A percentile compares a stretch with the other conserved stretches of the same genome.
These are phyloP conservation scores for Ceratobasidium sp. DNA, from an alignment of 1,284 basidiomycete species.

Conservation along the genomic window DNA sequence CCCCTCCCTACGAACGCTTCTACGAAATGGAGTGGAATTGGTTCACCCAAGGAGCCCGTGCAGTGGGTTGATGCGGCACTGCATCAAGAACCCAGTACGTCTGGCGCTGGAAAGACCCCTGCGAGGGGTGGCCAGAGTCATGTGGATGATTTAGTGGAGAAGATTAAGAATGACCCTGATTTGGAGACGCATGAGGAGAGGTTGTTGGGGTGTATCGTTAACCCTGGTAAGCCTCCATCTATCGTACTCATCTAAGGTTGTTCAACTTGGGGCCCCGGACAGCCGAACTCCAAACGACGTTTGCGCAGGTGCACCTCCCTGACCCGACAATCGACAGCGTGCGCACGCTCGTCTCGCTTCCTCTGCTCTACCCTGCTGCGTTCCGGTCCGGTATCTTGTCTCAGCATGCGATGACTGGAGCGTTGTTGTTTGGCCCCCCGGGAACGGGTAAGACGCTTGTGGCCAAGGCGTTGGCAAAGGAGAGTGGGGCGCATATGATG, in stretches of 20 bases:
- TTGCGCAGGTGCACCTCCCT: conserved; percentile 90
- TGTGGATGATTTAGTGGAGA: conserved; percentile 72
- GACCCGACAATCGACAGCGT: conserved; percentile 88
- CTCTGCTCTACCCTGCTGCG: conserved; percentile 89
- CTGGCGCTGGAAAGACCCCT: conserved; percentile 39
- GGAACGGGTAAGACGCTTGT: conserved; percentile 93
- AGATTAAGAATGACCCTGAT: conserved; percentile 78
- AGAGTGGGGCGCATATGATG: conserved; percentile 91
- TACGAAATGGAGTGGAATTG: conserved; percentile 44
- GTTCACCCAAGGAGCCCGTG: conserved; percentile 38
- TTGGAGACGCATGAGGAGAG: conserved; percentile 83
- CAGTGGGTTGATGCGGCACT: conserved; percentile 18
- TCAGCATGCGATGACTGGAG: conserved; percentile 89
- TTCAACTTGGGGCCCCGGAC: no score
- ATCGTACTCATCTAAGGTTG: conserved; percentile 22
- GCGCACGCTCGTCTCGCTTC: conserved; percentile 91
- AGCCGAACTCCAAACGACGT: conserved; percentile 85
- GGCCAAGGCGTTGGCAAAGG: conserved; percentile 91
- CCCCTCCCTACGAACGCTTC: conserved; percentile 3
- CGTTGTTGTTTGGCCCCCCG: conserved; percentile 88
- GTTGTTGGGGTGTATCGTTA: conserved; percentile 85
- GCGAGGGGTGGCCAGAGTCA: conserved; percentile 7
- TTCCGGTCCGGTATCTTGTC: conserved; percentile 94
- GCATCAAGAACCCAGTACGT: not conserved
- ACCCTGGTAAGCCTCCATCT: conserved; percentile 69